Conservation (phyloP, 1,284 basidiomycete species). For the Papiliotrema fonsecae region DNA sequence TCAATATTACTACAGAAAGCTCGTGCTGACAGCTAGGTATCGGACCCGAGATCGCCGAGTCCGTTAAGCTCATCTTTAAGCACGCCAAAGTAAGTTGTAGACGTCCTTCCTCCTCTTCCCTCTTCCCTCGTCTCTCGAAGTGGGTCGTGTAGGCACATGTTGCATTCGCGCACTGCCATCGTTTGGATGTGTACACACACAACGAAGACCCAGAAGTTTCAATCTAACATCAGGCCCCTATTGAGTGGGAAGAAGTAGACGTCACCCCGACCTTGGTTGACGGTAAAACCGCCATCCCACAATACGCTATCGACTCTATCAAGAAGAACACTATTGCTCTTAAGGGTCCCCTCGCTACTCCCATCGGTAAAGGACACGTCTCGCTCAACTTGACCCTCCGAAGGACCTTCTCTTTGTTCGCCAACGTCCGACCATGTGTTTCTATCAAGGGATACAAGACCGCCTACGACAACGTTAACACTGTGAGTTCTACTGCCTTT, state of each 20-base stretch:
- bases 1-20: too few relatives aligned
- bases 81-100: conserved; percentile 64
- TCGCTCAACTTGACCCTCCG: conserved; percentile 96
- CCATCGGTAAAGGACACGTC: conserved; percentile 98
- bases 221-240: conserved; percentile 65
- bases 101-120: background rate
- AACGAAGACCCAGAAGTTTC: background rate
- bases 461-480: conserved; percentile 96
- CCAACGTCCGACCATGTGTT: conserved; percentile 94
- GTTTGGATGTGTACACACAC: background rate
- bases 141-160: too few relatives aligned
- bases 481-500: conserved; percentile 50
- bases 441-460: conserved; percentile 98
- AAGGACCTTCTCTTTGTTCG: conserved; percentile 95
- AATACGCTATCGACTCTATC: conserved; percentile 82
- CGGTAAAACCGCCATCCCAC: conserved; percentile 96
- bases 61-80: conserved; percentile 88
- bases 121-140: background rate
- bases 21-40: conserved; percentile 60
- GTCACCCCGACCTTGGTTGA: conserved; percentile 90
- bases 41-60: conserved; percentile 96
- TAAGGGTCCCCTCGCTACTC: conserved; percentile 93
- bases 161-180: background rate
- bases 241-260: conserved; percentile 98
- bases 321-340: conserved; percentile 97